Evolutionary conservation across 73 alveolate genomes (phyloP).

Genomic region (Paramecium caudatum): DNA sequence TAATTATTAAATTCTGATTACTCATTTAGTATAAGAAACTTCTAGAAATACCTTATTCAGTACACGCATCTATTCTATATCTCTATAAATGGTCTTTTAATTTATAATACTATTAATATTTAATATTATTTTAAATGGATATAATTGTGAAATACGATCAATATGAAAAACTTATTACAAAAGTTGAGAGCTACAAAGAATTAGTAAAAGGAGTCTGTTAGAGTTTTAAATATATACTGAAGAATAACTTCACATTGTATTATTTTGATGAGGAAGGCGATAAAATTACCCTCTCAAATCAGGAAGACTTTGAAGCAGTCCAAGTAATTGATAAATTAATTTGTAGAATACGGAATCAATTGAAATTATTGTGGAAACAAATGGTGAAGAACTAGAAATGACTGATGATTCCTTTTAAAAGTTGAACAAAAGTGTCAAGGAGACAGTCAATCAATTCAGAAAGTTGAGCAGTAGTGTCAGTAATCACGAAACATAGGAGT

Average conservation of each 20-base stretch:
- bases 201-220: neutral
- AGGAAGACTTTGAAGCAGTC: slow-evolving; percentile 12
- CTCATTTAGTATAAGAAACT: too few species aligned
- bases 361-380: neutral
- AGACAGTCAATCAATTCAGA: neutral
- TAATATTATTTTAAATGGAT: too few species aligned
- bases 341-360: neutral
- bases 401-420: slow-evolving; percentile 36
- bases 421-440: neutral
- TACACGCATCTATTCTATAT: too few species aligned
- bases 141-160: neutral
- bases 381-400: neutral
- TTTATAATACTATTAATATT: too few species aligned
- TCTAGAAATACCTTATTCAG: too few species aligned
- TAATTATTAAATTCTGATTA: too few species aligned
- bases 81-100: too few species aligned
- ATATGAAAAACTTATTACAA: neutral
- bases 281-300: slow-evolving; percentile 25
- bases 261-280: slow-evolving; percentile 45
- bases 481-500: neutral
- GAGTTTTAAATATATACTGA: neutral
- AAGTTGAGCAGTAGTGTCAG: neutral
- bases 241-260: neutral
- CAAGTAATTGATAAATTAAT: neutral
- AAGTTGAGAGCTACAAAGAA: neutral